Base-by-base conservation (phyloP, 371 early-diverging fungal genomes). In the Mucor plumbeus region DNA sequence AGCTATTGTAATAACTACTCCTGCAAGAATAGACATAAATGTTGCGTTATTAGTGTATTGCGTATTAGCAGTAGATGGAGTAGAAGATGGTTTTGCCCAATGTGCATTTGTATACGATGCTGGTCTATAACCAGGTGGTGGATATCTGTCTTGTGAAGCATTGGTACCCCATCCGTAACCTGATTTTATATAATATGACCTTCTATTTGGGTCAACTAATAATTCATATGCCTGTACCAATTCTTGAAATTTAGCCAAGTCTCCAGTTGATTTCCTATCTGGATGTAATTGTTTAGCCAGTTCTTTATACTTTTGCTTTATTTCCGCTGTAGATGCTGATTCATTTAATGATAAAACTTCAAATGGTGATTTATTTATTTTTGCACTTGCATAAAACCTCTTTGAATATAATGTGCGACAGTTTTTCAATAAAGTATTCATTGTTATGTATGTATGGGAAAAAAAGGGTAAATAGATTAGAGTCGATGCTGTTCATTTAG, bases 271-370 rank as follows among this genome's bases (percentile, higher is more conserved):
- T 41, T 50, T 67, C 26, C 58, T 65, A 59, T 83, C 84, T 3
- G 81, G 84, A 39, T 83, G 81, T 14, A 78, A 60, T n/a, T 62
- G 33, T 58, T 83, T 83, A 4, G 78, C 81, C 6, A 83, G 60
- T 53, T 79, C 72, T 43, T 77, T 76, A 41, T 83, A 83, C 15
- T 67, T 70, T 31, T 73, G 63, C 47, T 79, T 79, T 54, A 83
- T 72, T 21, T 72, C 75, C n/a, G 69, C 61, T n/a, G 58, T 63
- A 3, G 73, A 47, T 6, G 59, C 65, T 39, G 55, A 65, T 17
- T 47, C 57, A 1, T 63, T 68, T 8, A 83, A 41, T 14, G 68
- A 62, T 4, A 83, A 55, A 17, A 79, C 67, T 43, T 79, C 74
- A 63, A 69, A 83, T 7, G 81, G 79, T 39, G 74, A 61, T 31